Evolutionary conservation across 495 filamentous ascomycete species (phyloP), one percentile per base, ranked within the genome.

Genomic region (Xylaria telfairii): DNA sequence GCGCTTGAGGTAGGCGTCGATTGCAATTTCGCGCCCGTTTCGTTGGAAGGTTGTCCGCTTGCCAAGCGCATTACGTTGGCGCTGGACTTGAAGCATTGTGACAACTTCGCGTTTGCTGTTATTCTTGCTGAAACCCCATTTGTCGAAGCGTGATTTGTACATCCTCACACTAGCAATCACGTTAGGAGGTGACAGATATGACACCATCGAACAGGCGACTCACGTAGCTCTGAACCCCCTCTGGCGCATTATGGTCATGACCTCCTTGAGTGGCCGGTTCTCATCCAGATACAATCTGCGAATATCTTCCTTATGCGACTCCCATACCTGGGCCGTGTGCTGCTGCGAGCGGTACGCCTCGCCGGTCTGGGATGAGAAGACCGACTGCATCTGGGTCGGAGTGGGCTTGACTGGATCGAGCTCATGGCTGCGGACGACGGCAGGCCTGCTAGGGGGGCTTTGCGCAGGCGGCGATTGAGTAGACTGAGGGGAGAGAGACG

Each of bases 161-260:
- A 79, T 79, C 42, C 75, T 74, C 32, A 77, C 73, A 56, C 77
- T 79, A 49, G 13, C 60, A 54, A 54, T 54, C 26, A 37, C 28
- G 66, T 76, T 72, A 76, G 68, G 28, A 62, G 66, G 63, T 65
- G 54, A 51, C 32, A 57, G 62, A 57, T 17, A 42, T 39, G 21
- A 4, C 64, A 44, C 42, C 1, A 53, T 61, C 37, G 34, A 53
- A 34, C 26, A 51, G 56, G 49, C 68, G 49, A 66, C 79, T 78
- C 65, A 81, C 79, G 79, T 81, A 37, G 79, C 79, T 68, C 76
- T 75, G 65, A 81, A 81, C 17, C 77, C 77, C 49, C 72, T 74
- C 30, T 78, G 76, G 26, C 76, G 72, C 79, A 81, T 81, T 63
- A 78, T 78, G 15, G 74, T 57, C 79, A 81, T 81, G 37, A 81